Evolutionary conservation across 2,329 filamentous ascomycete genomes (phyloP).

Genomic region (Colletotrichum echinochloae): DNA sequence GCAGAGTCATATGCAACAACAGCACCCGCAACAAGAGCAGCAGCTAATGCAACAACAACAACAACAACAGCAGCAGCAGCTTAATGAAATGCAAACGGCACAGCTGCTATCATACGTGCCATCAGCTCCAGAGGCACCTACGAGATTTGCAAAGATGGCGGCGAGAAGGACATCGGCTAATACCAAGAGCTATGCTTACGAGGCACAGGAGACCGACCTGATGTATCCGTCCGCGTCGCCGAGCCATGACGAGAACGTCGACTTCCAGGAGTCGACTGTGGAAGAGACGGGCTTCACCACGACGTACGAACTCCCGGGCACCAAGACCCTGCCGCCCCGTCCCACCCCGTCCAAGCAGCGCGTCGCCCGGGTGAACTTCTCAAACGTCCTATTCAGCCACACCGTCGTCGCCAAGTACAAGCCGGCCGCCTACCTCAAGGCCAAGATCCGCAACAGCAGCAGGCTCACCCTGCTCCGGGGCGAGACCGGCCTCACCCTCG

Average conservation of each 20-base stretch:
- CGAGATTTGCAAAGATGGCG: not conserved
- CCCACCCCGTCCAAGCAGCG: slow-evolving; percentile 67
- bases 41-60: too few species aligned
- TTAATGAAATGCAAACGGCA: not conserved
- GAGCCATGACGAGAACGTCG: slow-evolving; percentile 48
- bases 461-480: slow-evolving; percentile 68
- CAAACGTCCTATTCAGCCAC: slow-evolving; percentile 65
- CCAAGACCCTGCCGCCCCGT: slow-evolving; percentile 67
- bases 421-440: slow-evolving; percentile 69
- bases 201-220: not conserved
- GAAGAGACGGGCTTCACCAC: slow-evolving; percentile 71
- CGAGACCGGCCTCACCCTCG: slow-evolving; percentile 69
- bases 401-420: slow-evolving; percentile 72
- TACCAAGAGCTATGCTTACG: too few species aligned
- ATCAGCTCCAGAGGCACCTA: not conserved
- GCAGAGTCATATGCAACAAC: not conserved
- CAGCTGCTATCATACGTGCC: too few species aligned
- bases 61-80: not conserved
- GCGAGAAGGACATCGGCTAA: not conserved
- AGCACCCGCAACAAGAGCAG: not conserved
- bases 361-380: slow-evolving; percentile 66
- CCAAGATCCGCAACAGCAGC: slow-evolving; percentile 66
- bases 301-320: slow-evolving; percentile 70
- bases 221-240: not conserved
- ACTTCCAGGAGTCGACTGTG: slow-evolving; percentile 65